These are phyloP conservation scores for Phytophthora nicotianae DNA, from an alignment of 352 stramenopile genomes.

Conservation along the genomic window DNA sequence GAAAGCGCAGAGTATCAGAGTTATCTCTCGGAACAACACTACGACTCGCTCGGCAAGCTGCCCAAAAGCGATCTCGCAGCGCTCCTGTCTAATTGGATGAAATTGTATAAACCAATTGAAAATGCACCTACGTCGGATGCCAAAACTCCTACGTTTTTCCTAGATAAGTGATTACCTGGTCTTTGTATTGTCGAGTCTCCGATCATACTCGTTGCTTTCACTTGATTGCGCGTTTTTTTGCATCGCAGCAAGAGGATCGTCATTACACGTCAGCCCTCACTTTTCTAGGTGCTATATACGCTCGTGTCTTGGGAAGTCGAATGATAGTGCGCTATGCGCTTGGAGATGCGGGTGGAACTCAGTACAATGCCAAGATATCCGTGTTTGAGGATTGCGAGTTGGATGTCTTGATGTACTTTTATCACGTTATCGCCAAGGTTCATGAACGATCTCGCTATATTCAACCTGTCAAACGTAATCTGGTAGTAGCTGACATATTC, in stretches of 20 bases:
- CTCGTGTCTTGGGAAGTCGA: not conserved
- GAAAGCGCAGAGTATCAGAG: no score
- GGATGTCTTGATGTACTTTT: constrained; percentile 4
- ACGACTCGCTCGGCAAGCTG: no score
- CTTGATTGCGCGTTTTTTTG: not conserved
- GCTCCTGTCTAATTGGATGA: no score
- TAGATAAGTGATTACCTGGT: no score
- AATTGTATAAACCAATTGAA: no score
- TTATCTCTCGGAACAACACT: no score
- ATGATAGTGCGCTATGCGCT: not conserved
- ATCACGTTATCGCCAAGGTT: not conserved
- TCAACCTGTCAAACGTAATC: not conserved
- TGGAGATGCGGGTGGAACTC: not conserved
- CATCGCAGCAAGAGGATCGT: not conserved
- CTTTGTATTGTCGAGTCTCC: no score
- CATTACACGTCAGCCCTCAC: not conserved
- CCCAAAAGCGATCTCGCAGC: no score
- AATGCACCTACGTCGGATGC: no score
- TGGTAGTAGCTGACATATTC: not conserved
- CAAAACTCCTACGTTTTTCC: no score
- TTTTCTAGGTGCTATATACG: not conserved
- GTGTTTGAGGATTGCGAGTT: constrained; percentile 1
- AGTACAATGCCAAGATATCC: not conserved
- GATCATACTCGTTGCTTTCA: not conserved
- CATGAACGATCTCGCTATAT: not conserved